Base-by-base conservation (phyloP, 345 rosid genomes). In the Boechera retrofracta region DNA sequence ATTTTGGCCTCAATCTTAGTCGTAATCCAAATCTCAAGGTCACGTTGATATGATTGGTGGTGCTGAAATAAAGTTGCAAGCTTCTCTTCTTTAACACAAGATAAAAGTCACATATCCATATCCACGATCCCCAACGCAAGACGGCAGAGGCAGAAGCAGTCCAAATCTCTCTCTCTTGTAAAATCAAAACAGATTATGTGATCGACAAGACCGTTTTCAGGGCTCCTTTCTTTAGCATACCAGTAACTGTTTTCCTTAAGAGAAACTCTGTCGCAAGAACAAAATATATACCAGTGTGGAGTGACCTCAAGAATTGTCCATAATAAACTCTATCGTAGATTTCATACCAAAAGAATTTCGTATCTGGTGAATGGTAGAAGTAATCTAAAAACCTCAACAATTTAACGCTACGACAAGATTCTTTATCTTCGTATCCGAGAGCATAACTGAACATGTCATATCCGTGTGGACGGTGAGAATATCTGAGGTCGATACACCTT, bases 391-490 rank as follows among this genome's bases (percentile, higher is more conserved):
- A 38, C 41, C 41, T 38, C 4, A 38, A 0, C 10, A 36, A 8
- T 36, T 7, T 48, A 2, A 48, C 0, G 6, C 5, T 4, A 10
- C 29, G 7, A 52, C 15, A 24, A 52, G 7, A 10, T 24, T 52
- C 29, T 5, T 48, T 48, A 48, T 6, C 24, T 24, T 48, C 24
- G 10, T 48, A 48, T 48, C 24, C 53, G 5, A 52, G 6, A 52
- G 56, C 2, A 24, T 45, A 45, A 5, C 0, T 5, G 49, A 2
- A 45, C 49, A 5, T 13, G 49, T 45, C 49, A 15, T 1, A 5
- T 0, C 4, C 0, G 0, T 5, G 2, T 45, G 16, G 49, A 45
- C 0, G 6, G 1, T 24, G 3, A 10, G 2, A 4, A 52, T 4
- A 24, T 52, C 3, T 26, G 6, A 21, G 31, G 1, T 24, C 1